phyloP scores from a whole-genome alignment of 371 early-diverging fungal species.

The Mortierella sp. region DNA sequence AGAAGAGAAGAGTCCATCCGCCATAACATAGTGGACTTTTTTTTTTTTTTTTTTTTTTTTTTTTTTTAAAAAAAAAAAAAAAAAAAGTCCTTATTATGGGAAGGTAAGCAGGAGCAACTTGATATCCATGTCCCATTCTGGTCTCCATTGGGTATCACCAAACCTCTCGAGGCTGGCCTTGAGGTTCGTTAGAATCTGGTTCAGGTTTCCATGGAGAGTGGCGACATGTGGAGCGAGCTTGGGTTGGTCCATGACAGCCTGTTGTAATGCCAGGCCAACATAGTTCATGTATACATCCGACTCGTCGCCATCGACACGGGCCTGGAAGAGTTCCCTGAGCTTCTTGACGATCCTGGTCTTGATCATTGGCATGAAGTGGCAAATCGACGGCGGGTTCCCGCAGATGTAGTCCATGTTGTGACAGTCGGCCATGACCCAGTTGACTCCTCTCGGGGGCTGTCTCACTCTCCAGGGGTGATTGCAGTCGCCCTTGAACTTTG shows the following conservation, averaged over 20 bases:
- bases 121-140: conserved; percentile 42
- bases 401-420: conserved; percentile 71
- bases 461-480: conserved; percentile 62
- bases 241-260: conserved; percentile 14
- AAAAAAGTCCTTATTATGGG: conserved; percentile 34
- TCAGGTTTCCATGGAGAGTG: conserved; percentile 37
- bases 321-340: conserved; percentile 32
- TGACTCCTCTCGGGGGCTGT: conserved; percentile 64
- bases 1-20: neutral
- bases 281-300: conserved; percentile 32
- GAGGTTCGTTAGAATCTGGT: conserved; percentile 37
- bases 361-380: conserved; percentile 63
- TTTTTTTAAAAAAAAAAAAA: neutral
- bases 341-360: conserved; percentile 50
- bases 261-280: conserved; percentile 31
- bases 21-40: too few species aligned
- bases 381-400: conserved; percentile 76
- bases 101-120: conserved; percentile 41
- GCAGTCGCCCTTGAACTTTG: conserved; percentile 74
- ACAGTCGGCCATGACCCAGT: conserved; percentile 70
- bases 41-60: neutral
- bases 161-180: conserved; percentile 20
- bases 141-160: conserved; percentile 37
- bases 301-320: conserved; percentile 34
- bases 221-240: conserved; percentile 13